A percentile compares a stretch with the other conserved stretches of the same genome.
phyloP scores from a whole-genome alignment of 495 filamentous ascomycete genomes.

The Penicillium macrosclerotiorum region DNA sequence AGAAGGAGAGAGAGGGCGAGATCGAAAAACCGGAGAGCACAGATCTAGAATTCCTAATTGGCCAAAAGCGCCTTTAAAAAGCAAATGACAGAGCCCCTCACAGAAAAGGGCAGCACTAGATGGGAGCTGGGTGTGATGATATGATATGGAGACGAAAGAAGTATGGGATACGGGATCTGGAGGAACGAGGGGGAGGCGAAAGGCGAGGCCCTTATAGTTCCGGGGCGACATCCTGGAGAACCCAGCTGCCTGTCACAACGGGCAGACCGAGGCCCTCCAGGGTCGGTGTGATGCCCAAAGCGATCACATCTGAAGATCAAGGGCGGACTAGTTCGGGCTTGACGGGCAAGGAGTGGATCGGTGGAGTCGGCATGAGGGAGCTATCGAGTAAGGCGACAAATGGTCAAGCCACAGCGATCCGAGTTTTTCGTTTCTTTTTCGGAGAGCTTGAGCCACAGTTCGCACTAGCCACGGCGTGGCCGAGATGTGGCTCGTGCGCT shows the following conservation, averaged over 20 bases:
- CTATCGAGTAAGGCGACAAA: slow-evolving; percentile 24
- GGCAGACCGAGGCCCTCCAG: slow-evolving; percentile 22
- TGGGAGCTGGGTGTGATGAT: no score
- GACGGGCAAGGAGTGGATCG: no score
- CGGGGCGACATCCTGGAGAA: neutral
- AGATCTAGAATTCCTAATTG: no score
- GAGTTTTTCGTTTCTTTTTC: no score
- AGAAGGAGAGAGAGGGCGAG: slow-evolving; percentile 1
- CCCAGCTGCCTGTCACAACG: no score
- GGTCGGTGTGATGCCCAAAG: slow-evolving; percentile 19
- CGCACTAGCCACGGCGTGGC: slow-evolving; percentile 24
- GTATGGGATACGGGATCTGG: no score
- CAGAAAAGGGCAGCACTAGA: no score
- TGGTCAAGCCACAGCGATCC: slow-evolving; percentile 15
- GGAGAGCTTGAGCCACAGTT: slow-evolving; percentile 25
- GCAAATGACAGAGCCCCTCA: no score
- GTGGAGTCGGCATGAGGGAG: slow-evolving; percentile 15
- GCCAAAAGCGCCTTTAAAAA: no score
- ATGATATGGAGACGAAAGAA: no score
- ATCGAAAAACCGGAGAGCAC: no score
- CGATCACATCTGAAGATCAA: slow-evolving; percentile 31
- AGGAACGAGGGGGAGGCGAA: neutral
- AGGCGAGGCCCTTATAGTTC: slow-evolving; percentile 24
- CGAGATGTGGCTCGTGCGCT: slow-evolving; percentile 25
- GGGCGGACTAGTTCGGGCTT: slow-evolving; percentile 32